Evolutionary conservation across 2,329 filamentous ascomycete genomes (phyloP).

Genomic region (Monosporascus sp.): DNA sequence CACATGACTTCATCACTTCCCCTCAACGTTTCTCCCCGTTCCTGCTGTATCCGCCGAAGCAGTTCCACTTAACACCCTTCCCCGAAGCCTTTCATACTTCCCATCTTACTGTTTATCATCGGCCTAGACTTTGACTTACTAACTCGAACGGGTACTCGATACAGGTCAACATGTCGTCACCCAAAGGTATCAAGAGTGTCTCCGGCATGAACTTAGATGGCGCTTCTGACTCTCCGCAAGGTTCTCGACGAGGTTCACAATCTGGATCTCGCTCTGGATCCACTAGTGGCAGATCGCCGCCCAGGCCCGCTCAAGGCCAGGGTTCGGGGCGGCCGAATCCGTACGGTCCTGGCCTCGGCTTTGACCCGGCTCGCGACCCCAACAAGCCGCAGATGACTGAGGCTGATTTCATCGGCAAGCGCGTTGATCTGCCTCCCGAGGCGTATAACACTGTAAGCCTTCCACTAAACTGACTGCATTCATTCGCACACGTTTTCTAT

Average conservation of each 20-base stretch:
- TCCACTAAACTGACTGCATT: too few species aligned
- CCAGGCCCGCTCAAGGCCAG: neutral
- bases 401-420: slow-evolving; percentile 33
- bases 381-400: slow-evolving; percentile 16
- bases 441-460: slow-evolving; percentile 41
- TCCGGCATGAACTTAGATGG: slow-evolving; percentile 13
- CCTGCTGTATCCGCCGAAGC: neutral
- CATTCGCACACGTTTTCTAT: neutral
- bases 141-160: too few species aligned
- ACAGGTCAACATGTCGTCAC: neutral
- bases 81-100: too few species aligned
- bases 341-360: slow-evolving; percentile 3
- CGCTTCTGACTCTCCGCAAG: slow-evolving; percentile 10
- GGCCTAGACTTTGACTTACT: neutral
- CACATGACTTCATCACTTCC: too few species aligned
- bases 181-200: slow-evolving; percentile 6
- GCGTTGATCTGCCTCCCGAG: slow-evolving; percentile 54
- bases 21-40: too few species aligned
- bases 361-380: slow-evolving; percentile 15
- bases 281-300: neutral
- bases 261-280: slow-evolving; percentile 6
- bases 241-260: slow-evolving; percentile 10
- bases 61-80: neutral
- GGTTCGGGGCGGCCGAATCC: slow-evolving; percentile 2
- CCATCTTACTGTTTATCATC: neutral